Conservation (phyloP, 2,329 filamentous ascomycete genomes). For the Coniochaeta hoffmannii region DNA sequence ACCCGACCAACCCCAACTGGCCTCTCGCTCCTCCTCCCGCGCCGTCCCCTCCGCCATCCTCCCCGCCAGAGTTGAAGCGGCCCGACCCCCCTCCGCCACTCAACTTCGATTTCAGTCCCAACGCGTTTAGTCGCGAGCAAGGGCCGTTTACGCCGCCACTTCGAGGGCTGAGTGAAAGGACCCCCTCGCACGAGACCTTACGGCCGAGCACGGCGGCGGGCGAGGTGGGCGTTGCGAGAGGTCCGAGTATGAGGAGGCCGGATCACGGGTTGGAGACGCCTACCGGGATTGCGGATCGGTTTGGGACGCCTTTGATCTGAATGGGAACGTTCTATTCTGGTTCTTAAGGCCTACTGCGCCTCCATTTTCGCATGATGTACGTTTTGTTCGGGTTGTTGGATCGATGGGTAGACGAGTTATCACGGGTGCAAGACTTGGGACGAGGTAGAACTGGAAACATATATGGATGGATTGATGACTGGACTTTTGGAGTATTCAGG, state of each 20-base stretch:
- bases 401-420: too few species aligned
- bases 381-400: background rate
- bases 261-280: constrained; percentile 11
- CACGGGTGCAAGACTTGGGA: too few species aligned
- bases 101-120: constrained; percentile 17
- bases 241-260: constrained; percentile 18
- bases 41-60: constrained; percentile 1
- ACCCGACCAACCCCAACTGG: background rate
- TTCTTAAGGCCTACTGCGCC: constrained; percentile 1
- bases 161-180: constrained; percentile 1
- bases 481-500: too few species aligned
- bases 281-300: constrained; percentile 21
- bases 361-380: background rate
- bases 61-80: constrained; percentile 5
- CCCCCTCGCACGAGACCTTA: background rate
- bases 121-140: constrained; percentile 13
- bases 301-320: constrained; percentile 26
- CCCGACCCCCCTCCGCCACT: constrained; percentile 13
- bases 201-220: constrained; percentile 3
- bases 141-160: constrained; percentile 14
- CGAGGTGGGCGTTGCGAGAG: constrained; percentile 25
- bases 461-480: too few species aligned
- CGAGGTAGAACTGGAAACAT: background rate
- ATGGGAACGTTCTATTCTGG: background rate
- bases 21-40: background rate